phyloP scores from a whole-genome alignment of 2,329 filamentous ascomycete species.

The Claviceps africana region DNA sequence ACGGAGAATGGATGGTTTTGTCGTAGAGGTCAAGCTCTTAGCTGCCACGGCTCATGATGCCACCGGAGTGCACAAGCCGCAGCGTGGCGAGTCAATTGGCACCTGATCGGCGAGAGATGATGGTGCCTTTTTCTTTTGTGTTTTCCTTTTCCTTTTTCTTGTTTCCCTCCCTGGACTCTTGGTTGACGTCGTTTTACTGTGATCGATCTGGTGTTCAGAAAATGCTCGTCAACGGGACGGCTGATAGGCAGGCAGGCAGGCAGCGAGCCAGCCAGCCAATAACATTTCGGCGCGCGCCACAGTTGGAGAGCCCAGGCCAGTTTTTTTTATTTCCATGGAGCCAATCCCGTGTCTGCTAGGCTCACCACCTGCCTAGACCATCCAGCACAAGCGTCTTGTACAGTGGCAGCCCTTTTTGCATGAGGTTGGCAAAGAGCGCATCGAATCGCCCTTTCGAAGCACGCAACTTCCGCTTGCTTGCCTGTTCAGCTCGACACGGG shows the following conservation, averaged over 20 bases:
- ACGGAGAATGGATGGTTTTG: not conserved
- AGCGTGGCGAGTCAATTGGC: conserved; percentile 6
- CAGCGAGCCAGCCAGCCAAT: not conserved
- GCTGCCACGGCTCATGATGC: conserved; percentile 19
- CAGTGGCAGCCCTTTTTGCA: not conserved
- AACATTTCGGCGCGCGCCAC: not conserved
- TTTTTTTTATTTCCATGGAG: conserved; percentile 9
- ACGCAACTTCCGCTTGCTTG: not conserved
- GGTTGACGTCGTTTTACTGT: conserved; percentile 5
- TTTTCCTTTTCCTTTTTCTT: too few relatives aligned
- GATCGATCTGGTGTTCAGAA: not conserved
- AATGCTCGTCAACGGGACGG: not conserved
- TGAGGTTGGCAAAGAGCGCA: not conserved
- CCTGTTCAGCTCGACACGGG: not conserved
- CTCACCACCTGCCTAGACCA: conserved; percentile 4
- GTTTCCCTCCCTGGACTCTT: not conserved
- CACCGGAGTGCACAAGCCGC: conserved; percentile 15
- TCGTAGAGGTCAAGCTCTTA: conserved; percentile 5
- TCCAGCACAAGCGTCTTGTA: not conserved
- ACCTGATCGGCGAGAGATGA: not conserved
- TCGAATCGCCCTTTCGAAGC: not conserved
- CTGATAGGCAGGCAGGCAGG: not conserved
- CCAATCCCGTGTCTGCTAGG: not conserved
- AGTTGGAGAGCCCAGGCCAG: conserved; percentile 4
- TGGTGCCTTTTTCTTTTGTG: not conserved